Evolutionary conservation across 352 stramenopile species (phyloP), one percentile per base, ranked within the genome.

Genomic region (Chrysophaeum taylorii): DNA sequence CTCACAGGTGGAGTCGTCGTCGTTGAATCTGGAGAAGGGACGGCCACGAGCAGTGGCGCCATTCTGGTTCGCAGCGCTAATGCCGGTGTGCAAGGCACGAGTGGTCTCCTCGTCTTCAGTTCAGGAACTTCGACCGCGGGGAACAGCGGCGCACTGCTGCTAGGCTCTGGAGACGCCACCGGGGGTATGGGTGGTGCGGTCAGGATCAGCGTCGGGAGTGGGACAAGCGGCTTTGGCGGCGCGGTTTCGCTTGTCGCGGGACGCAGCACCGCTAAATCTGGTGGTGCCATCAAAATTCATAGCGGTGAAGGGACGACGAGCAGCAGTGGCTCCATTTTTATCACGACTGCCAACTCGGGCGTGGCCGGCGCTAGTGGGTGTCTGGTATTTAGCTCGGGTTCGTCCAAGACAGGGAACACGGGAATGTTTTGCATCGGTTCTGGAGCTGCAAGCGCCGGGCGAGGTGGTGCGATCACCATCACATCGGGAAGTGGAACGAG

Each of bases 341-440:
- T 63, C 5, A 12, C 4, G 52, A 41, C 52, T 2, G 29, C 25
- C 2, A 63, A 63, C 52, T 25, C 27, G 9, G 52, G 52, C 52
- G 52, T 36, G 27, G 7, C 52, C 14, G 52, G 52, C 9, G 27
- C 7, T 15, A 39, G 25, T 12, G 52, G 52, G 15, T 29, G 38
- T 5, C 41, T 76, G 27, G 67, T 73, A 33, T 57, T 76, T 33
- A 74, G 68, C 54, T 76, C 72, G 5, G 72, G 72, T 15, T 61
- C 72, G 41, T 66, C 41, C 41, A 71, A 45, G 2, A 41, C 38
- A 33, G 72, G 72, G 25, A 74, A 72, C 57, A 72, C 41, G 15
- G 72, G 72, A 54, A 68, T 36, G 2, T 60, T 76, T 27, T 35
- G 61, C 18, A 15, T 76, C 45, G 73, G 70, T 5, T 72, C 57